A percentile compares a stretch with the other conserved stretches of the same genome.
These are phyloP conservation scores for Rosa persica DNA, from an alignment of 306 rosid genomes.

Conservation along the genomic window DNA sequence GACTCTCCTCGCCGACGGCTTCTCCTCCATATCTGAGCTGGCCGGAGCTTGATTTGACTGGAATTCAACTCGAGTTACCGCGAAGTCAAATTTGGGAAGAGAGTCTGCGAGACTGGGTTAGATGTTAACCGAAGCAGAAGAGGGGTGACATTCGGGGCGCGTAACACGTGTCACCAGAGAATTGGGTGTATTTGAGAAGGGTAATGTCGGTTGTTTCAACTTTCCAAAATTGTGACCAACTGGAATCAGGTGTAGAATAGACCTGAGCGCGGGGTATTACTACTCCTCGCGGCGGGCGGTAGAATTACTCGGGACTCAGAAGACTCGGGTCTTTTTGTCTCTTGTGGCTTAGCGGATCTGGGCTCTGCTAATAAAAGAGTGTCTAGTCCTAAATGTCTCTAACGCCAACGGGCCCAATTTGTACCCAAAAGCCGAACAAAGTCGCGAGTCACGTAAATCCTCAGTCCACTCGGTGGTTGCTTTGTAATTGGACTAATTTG, in stretches of 20 bases:
- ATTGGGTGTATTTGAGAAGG: not conserved
- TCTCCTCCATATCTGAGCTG: slow-evolving; percentile 3
- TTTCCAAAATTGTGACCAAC: not conserved
- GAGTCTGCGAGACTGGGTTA: not conserved
- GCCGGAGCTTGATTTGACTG: not conserved
- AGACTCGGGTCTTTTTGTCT: not conserved
- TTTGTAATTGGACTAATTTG: too few species aligned
- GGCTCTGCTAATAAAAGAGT: too few species aligned
- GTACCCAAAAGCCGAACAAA: too few species aligned
- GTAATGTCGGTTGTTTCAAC: not conserved
- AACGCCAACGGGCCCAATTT: not conserved
- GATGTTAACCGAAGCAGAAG: not conserved
- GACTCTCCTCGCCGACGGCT: not conserved
- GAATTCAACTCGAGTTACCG: not conserved
- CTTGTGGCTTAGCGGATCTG: not conserved
- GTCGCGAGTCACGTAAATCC: too few species aligned
- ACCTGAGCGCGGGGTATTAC: not conserved
- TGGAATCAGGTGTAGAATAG: not conserved
- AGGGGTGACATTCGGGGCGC: not conserved
- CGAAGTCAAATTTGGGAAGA: not conserved
- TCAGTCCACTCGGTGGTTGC: too few species aligned
- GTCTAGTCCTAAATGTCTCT: not conserved
- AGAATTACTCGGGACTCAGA: not conserved
- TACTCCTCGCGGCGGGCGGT: not conserved
- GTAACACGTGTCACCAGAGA: not conserved